Base-by-base conservation (phyloP, 371 early-diverging fungal species). In the Sporodiniella umbellata region DNA sequence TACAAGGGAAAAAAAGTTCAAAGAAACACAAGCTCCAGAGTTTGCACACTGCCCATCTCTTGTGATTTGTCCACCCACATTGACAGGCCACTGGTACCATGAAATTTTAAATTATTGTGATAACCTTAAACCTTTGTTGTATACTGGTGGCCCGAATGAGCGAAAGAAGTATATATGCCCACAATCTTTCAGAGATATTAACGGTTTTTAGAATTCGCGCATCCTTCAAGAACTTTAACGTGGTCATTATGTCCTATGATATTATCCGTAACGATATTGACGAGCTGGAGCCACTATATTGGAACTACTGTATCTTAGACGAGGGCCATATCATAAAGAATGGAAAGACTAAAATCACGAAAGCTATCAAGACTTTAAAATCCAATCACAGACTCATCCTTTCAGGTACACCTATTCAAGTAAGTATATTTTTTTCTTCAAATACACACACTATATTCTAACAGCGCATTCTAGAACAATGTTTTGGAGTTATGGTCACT, bases 291-390 rank as follows among this genome's bases (percentile, higher is more conserved):
- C 55, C 66, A 24, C 69, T 90, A 31, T 70, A 83, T 26, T 99
- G 90, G 89, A 96, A 97, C 72, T 99, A 97, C 66, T 92, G 96
- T 58, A 87, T 99, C 51, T 73, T 99, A 30, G 99, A 99, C 72
- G 99, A 99, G 79, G 99, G 99, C 0, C 99, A 99, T 68, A 85
- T 96, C 30, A 98, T 99, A 67, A 94, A 95, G 69, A 99, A 99
- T 66, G 86, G 91, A 12, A 86, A 88, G 48, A 94, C 99, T 22
- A 92, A 97, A 55, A 85, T 99, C 21, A 98, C 94, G 28, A 86
- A 88, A 60, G 87, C 94, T 0, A 90, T 88, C 58, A 94, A 95
- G 68, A 64, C 85, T 30, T 54, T 94, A 19, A 70, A 75, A 60
- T 93, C 98, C 14, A 84, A 87, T 48, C 90, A 96, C 61, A 84